Evolutionary conservation across 1,284 basidiomycete genomes (phyloP).

Genomic region (Moniliophthora roreri): DNA sequence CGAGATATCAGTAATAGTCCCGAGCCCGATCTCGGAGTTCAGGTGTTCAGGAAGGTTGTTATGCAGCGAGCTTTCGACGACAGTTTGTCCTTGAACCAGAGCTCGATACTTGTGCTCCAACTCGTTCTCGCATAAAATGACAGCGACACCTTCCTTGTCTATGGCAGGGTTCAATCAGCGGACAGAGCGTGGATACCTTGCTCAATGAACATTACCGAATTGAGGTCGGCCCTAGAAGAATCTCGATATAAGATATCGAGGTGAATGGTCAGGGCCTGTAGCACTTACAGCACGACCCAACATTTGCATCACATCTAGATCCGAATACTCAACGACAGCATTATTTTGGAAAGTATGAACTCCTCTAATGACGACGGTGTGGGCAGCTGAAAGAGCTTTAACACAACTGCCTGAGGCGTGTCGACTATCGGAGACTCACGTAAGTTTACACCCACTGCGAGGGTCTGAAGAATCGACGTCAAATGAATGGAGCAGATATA

Average conservation of each 20-base stretch:
- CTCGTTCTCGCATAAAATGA: constrained; percentile 79
- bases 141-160: constrained; percentile 78
- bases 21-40: constrained; percentile 89
- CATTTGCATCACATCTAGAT: constrained; percentile 86
- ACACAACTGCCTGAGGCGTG: constrained; percentile 11
- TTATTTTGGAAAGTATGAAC: constrained; percentile 73
- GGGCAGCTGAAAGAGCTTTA: constrained; percentile 52
- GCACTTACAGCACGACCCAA: constrained; percentile 73
- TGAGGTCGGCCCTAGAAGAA: constrained; percentile 81
- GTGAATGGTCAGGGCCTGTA: background rate
- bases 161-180: constrained; percentile 10
- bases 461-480: constrained; percentile 58
- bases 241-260: background rate
- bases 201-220: constrained; percentile 58
- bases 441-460: constrained; percentile 88
- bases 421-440: constrained; percentile 49
- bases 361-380: constrained; percentile 82
- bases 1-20: constrained; percentile 69
- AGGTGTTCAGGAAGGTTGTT: constrained; percentile 84
- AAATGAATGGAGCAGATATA: constrained; percentile 10
- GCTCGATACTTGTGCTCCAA: constrained; percentile 71
- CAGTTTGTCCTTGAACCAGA: constrained; percentile 64
- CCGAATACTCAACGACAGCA: constrained; percentile 70
- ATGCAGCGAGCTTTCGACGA: constrained; percentile 86
- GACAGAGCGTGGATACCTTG: background rate